phyloP scores from a whole-genome alignment of 495 filamentous ascomycete species.

The Neurospora sp. region DNA sequence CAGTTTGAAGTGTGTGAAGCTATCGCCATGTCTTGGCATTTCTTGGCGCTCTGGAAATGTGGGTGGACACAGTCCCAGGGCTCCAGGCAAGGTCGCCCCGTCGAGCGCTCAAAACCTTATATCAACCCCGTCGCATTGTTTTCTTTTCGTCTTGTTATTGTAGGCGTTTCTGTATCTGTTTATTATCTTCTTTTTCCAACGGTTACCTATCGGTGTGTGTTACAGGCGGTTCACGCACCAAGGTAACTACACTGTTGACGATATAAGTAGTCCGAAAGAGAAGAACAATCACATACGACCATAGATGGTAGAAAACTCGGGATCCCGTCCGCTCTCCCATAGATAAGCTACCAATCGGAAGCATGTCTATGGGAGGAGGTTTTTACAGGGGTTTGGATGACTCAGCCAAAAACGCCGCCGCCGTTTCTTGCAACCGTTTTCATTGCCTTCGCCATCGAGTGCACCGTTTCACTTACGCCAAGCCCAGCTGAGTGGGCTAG shows the following conservation, averaged over 20 bases:
- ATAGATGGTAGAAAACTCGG: slow-evolving; percentile 15
- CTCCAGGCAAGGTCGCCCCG: slow-evolving; percentile 46
- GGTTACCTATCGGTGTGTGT: too few species aligned
- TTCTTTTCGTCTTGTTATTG: too few species aligned
- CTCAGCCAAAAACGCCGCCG: too few species aligned
- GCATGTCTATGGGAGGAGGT: background rate
- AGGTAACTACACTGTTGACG: too few species aligned
- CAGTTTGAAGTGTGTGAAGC: too few species aligned
- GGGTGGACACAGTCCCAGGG: slow-evolving; percentile 46
- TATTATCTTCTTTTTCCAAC: too few species aligned
- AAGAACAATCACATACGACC: background rate
- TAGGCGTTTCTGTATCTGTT: too few species aligned
- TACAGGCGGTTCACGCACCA: too few species aligned
- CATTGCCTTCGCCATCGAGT: background rate
- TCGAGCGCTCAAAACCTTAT: background rate
- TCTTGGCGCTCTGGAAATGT: background rate
- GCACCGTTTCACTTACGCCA: background rate
- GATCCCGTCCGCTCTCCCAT: slow-evolving; percentile 39
- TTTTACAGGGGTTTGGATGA: too few species aligned
- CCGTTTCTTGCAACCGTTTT: too few species aligned
- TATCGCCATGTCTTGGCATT: background rate
- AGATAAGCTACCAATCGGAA: slow-evolving; percentile 13
- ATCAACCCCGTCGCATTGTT: background rate
- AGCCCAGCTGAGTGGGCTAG: background rate
- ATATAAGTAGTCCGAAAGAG: too few species aligned